Base-by-base conservation (phyloP, 805 yeast genomes). In the Vanderwaltozyma verrucispora region DNA sequence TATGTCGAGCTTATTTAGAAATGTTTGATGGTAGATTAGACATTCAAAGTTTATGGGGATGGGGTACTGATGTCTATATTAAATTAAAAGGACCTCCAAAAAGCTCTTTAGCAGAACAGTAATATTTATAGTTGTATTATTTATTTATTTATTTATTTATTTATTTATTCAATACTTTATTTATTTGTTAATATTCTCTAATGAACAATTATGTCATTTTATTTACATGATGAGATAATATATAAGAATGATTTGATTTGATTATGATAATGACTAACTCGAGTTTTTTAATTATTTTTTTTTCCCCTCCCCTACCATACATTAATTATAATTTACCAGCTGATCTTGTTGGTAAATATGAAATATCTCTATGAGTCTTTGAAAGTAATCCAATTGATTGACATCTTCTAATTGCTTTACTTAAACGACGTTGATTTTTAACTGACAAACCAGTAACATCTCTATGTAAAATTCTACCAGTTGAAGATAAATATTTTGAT, bases 371-470 rank as follows among this genome's bases (percentile, higher is more conserved):
- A 51, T 83, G 87, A n/a, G 79, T 80, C 43, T 77, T 67, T 30
- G 92, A 77, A 56, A 87, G 64, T 42, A 86, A 67, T 0, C 96
- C 96, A 38, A 80, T 76, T 4, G 81, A 77, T 54, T 89, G 75
- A 13, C 88, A 78, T 48, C 95, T 71, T 54, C 82, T 77, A 32
- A 87, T 71, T 14, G 95, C 94, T 49, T 75, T 80, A 1, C 87
- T 68, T 48, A 87, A 61, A 48, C 71, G 68, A 51, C 74, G 75
- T 55, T 87, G 95, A 51, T 80, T 82, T 45, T 65, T 68, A 10
- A 71, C 70, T 28, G 65, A 70, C 44, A 84, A 69, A 4, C 89
- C 87, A 2, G 86, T 77, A 13, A 75, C 73, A 37, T 75, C 75
- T 42, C 89, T 71, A 16, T 86, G 83, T 36, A 77, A 62, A 31